Percentiles rank a stretch among this genome's conserved stretches.
Evolutionary conservation across 805 yeast species (phyloP).

Genomic region (Lachancea thermotolerans): DNA sequence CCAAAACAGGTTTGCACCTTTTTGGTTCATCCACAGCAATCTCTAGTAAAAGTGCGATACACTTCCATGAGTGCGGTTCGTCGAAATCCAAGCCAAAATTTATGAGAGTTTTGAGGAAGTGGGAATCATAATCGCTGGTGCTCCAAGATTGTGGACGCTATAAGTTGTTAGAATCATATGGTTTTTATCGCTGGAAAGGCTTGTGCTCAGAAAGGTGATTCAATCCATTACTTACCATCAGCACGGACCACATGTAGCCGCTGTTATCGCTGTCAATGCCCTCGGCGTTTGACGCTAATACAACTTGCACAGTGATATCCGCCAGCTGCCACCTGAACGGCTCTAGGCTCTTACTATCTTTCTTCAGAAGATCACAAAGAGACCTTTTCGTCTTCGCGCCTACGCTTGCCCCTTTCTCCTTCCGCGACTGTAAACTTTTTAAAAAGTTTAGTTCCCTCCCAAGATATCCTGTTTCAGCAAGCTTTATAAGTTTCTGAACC

Average conservation of each 20-base stretch:
- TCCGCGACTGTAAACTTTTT: not conserved
- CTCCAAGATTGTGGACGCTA: not conserved
- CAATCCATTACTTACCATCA: not conserved
- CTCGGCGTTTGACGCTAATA: too few relatives aligned
- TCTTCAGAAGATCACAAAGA: not conserved
- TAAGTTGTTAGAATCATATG: not conserved
- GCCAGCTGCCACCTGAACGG: not conserved
- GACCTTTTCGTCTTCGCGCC: not conserved
- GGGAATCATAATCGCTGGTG: constrained; percentile 1
- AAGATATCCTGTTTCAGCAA: not conserved
- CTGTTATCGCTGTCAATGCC: too few relatives aligned
- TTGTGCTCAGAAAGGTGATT: not conserved
- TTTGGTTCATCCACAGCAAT: constrained; percentile 10
- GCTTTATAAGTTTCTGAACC: not conserved
- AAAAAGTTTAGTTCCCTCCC: not conserved
- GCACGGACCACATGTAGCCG: not conserved
- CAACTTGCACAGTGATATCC: not conserved
- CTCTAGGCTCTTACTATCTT: not conserved
- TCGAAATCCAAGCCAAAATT: constrained; percentile 10
- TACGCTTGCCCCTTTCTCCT: not conserved
- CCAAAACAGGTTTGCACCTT: constrained; percentile 9
- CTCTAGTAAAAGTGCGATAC: constrained; percentile 12
- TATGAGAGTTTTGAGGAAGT: constrained; percentile 10
- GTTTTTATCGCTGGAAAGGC: too few relatives aligned
- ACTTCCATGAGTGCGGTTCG: constrained; percentile 17